Percentiles rank a stretch among this genome's conserved stretches.
Conservation (phyloP, 164 flowering plant species). For the Berberis thunbergii region DNA sequence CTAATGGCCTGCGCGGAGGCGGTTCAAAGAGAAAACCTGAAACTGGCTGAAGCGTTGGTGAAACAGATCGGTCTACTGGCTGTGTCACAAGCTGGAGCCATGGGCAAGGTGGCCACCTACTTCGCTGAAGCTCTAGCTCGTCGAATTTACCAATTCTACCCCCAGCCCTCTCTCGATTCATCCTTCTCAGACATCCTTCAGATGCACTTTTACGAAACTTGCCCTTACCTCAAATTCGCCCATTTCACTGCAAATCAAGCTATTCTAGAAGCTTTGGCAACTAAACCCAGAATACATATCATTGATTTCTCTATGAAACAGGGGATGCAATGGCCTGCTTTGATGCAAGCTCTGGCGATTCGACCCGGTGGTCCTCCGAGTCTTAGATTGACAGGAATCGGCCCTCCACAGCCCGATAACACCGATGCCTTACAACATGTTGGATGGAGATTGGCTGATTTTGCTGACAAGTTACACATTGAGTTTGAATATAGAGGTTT, state of each 20-base stretch:
- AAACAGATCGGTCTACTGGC: conserved; percentile 59
- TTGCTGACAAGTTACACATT: conserved; percentile 49
- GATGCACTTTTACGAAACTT: conserved; percentile 75
- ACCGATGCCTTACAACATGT: conserved; percentile 52
- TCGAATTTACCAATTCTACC: conserved; percentile 43
- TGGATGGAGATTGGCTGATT: conserved; percentile 57
- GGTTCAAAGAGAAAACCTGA: conserved; percentile 47
- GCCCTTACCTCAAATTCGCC: conserved; percentile 84
- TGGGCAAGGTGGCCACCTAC: conserved; percentile 72
- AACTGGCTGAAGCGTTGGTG: conserved; percentile 52
- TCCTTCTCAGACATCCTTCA: conserved; percentile 44
- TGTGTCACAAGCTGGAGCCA: conserved; percentile 64
- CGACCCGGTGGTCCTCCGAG: conserved; percentile 65
- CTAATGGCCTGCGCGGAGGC: conserved; percentile 85
- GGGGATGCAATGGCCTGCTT: conserved; percentile 82
- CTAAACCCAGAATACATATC: conserved; percentile 56
- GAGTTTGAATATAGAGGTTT: conserved; percentile 56
- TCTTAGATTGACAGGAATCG: conserved; percentile 65
- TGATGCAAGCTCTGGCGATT: conserved; percentile 66
- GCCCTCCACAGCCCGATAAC: conserved; percentile 51
- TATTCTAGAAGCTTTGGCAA: conserved; percentile 67
- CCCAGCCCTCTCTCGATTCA: conserved; percentile 24
- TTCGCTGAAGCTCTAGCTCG: conserved; percentile 61
- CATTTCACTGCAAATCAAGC: conserved; percentile 92
- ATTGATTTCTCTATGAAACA: conserved; percentile 68